A percentile compares a stretch with the other conserved stretches of the same genome.
Conservation (phyloP, 768 basidiomycete species). For the Boletus subcaerulescens region DNA sequence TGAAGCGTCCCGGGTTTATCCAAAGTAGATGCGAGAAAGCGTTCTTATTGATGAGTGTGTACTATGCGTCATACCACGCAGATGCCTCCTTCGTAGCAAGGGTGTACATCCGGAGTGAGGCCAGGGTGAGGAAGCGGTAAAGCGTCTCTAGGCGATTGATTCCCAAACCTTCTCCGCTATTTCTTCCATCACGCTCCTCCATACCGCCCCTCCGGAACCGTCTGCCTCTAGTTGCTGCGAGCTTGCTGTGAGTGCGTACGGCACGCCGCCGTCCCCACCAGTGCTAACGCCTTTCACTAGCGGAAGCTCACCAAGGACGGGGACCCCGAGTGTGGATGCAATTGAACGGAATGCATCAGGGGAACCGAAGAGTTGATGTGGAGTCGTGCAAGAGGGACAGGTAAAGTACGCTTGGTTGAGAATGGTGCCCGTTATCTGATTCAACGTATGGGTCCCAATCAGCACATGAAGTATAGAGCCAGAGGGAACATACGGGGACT, state of each 20-base stretch:
- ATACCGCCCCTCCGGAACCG: conserved; percentile 29
- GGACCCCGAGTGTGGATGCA: conserved; percentile 53
- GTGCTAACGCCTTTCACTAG: conserved; percentile 72
- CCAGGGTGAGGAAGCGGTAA: neutral
- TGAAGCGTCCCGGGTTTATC: no score
- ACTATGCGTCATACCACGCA: no score
- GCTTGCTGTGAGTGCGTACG: conserved; percentile 39
- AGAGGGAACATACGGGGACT: conserved; percentile 63
- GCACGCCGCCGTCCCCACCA: conserved; percentile 67
- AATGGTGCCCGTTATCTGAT: conserved; percentile 79
- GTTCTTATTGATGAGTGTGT: neutral
- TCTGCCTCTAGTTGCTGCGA: conserved; percentile 15
- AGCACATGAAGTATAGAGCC: neutral
- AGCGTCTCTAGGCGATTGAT: conserved; percentile 8
- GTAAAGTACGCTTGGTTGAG: conserved; percentile 87
- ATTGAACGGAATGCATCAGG: conserved; percentile 60
- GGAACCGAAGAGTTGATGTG: conserved; percentile 69
- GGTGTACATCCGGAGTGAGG: neutral
- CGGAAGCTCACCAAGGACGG: conserved; percentile 78
- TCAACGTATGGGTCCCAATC: neutral
- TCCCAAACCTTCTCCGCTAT: conserved; percentile 32
- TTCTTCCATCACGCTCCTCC: conserved; percentile 32
- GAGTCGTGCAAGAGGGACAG: conserved; percentile 66
- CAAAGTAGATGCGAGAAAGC: no score
- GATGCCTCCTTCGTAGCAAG: neutral